phyloP scores from a whole-genome alignment of 2,329 filamentous ascomycete species.

The Neofusicoccum umdonicola region DNA sequence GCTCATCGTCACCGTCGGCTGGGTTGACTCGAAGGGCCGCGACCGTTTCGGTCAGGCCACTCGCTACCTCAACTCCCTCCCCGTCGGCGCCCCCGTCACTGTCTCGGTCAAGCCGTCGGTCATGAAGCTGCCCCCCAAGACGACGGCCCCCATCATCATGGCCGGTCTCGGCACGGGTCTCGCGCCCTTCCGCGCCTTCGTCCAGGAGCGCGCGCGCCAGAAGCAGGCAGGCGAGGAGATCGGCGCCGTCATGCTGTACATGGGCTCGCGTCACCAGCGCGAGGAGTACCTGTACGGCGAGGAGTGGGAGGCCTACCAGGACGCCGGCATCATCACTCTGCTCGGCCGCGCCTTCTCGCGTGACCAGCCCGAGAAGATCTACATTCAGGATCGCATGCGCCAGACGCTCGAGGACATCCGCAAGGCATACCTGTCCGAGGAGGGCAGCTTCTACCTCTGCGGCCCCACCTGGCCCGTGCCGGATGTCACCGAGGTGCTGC shows the following conservation, averaged over 20 bases:
- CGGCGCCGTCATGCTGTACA: constrained; percentile 88
- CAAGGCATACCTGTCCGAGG: constrained; percentile 79
- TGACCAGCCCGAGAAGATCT: constrained; percentile 97
- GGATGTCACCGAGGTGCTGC: constrained; percentile 88
- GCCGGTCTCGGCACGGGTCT: constrained; percentile 96
- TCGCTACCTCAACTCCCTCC: constrained; percentile 77
- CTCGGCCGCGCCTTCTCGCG: constrained; percentile 92
- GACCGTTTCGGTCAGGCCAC: constrained; percentile 92
- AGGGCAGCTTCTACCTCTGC: constrained; percentile 94
- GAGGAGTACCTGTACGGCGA: constrained; percentile 99
- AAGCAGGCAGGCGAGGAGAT: constrained; percentile 97
- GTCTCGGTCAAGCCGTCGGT: constrained; percentile 96
- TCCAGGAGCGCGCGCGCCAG: constrained; percentile 97
- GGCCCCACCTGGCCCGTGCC: constrained; percentile 98
- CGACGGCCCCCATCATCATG: constrained; percentile 96
- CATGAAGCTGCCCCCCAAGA: constrained; percentile 91
- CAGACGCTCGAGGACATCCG: constrained; percentile 80
- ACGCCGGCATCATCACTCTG: constrained; percentile 90
- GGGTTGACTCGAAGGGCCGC: constrained; percentile 84
- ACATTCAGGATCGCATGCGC: constrained; percentile 98
- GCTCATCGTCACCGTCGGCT: constrained; percentile 96
- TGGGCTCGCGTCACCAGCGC: constrained; percentile 93
- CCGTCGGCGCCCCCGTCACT: constrained; percentile 74
- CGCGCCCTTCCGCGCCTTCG: constrained; percentile 97
- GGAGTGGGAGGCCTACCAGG: constrained; percentile 98